phyloP scores from a whole-genome alignment of 768 basidiomycete genomes.

The Phallus indusiatus region DNA sequence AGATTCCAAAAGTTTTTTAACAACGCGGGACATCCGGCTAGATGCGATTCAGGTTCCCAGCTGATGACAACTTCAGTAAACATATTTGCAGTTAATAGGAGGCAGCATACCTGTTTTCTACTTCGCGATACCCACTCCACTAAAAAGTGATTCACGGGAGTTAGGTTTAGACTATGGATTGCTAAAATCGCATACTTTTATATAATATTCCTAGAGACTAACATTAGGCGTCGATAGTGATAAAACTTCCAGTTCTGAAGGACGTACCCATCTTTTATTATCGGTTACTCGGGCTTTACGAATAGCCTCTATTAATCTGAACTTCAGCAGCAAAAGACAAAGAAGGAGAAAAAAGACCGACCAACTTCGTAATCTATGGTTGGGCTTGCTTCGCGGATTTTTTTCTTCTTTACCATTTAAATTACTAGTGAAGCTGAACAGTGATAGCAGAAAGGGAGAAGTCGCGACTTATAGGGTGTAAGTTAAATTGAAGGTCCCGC shows the following conservation, averaged over 20 bases:
- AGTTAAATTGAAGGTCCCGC: no score
- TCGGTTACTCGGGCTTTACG: conserved; percentile 44
- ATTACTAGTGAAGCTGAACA: neutral
- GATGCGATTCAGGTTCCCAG: conserved; percentile 61
- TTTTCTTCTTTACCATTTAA: conserved; percentile 8
- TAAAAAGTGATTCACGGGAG: conserved; percentile 19
- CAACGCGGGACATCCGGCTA: conserved; percentile 47
- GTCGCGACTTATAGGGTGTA: neutral
- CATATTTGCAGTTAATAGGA: neutral
- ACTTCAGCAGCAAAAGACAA: neutral
- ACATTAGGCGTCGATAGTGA: neutral
- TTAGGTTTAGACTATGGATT: neutral
- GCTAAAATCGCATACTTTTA: conserved; percentile 41
- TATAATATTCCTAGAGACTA: conserved; percentile 45
- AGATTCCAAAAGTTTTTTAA: conserved; percentile 57
- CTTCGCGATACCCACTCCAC: conserved; percentile 60
- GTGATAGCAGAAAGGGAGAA: neutral
- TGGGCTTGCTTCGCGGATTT: neutral
- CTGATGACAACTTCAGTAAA: conserved; percentile 25
- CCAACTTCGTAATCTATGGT: conserved; percentile 1
- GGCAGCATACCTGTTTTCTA: conserved; percentile 41
- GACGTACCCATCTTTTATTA: conserved; percentile 43
- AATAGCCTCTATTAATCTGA: conserved; percentile 42
- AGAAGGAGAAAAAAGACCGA: conserved; percentile 4
- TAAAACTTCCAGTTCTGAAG: neutral